phyloP scores from a whole-genome alignment of 2,329 filamentous ascomycete genomes.

The Alternaria arbusti region DNA sequence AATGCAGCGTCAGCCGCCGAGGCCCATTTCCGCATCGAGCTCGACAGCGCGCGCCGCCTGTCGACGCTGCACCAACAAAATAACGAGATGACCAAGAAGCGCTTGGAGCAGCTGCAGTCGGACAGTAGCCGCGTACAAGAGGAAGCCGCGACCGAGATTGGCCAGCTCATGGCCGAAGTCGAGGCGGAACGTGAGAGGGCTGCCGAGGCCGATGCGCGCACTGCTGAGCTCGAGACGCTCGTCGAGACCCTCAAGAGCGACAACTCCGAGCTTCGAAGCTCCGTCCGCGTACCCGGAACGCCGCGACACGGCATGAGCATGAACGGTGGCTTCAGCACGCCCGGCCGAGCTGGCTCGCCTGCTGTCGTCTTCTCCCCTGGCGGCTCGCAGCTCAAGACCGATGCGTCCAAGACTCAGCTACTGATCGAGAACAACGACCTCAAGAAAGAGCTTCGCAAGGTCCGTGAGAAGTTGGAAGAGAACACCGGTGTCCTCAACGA shows the following conservation, averaged over 20 bases:
- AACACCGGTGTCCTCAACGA: constrained; percentile 81
- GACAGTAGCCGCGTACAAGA: constrained; percentile 69
- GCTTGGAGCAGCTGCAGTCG: constrained; percentile 72
- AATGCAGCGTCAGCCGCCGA: constrained; percentile 82
- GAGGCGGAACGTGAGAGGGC: constrained; percentile 64
- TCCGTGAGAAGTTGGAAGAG: constrained; percentile 76
- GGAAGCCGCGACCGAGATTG: constrained; percentile 66
- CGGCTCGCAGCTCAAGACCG: constrained; percentile 59
- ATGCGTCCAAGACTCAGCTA: constrained; percentile 67
- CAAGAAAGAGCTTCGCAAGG: constrained; percentile 74
- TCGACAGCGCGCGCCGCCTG: constrained; percentile 80
- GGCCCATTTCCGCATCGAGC: constrained; percentile 84
- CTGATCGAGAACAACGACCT: constrained; percentile 67
- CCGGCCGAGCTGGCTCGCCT: constrained; percentile 58
- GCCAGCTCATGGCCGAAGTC: constrained; percentile 57
- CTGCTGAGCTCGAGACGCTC: constrained; percentile 69
- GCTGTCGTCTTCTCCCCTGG: constrained; percentile 60
- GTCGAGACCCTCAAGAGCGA: constrained; percentile 67
- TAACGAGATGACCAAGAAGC: constrained; percentile 72
- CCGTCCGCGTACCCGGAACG: constrained; percentile 55
- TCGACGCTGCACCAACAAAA: constrained; percentile 82
- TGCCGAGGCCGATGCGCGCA: constrained; percentile 65
- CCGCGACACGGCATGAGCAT: constrained; percentile 56
- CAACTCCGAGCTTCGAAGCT: constrained; percentile 51
- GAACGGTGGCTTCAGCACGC: constrained; percentile 59